These are phyloP conservation scores for Primulina eburnea DNA, from an alignment of 257 asterid species.

Conservation along the genomic window DNA sequence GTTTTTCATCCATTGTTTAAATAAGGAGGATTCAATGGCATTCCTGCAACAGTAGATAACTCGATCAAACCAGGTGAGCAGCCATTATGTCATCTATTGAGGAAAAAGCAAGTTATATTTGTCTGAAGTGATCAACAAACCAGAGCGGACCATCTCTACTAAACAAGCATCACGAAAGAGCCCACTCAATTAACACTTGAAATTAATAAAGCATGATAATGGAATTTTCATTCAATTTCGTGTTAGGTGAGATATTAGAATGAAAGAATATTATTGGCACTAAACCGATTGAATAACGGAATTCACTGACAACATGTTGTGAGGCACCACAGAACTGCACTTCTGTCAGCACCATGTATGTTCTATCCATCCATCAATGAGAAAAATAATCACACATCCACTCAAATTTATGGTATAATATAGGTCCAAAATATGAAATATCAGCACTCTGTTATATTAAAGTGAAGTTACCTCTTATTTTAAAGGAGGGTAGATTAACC, in stretches of 20 bases:
- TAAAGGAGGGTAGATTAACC: neutral
- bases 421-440: too few relatives aligned
- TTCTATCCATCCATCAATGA: neutral
- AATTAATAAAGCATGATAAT: neutral
- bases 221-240: neutral
- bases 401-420: too few relatives aligned
- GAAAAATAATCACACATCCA: neutral
- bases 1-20: conserved; percentile 81
- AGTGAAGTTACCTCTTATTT: neutral
- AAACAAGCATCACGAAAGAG: conserved; percentile 8
- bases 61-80: conserved; percentile 9
- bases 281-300: conserved; percentile 8
- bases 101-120: conserved; percentile 4
- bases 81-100: neutral
- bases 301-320: neutral
- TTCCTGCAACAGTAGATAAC: conserved; percentile 50
- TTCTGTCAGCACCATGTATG: neutral
- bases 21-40: conserved; percentile 72
- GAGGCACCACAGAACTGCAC: conserved; percentile 12
- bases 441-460: too few relatives aligned
- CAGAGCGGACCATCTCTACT: neutral
- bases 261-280: neutral
- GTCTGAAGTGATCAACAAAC: neutral
- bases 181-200: conserved; percentile 12
- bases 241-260: conserved; percentile 5